Base-by-base conservation (phyloP, 2,329 filamentous ascomycete species). In the Alternaria tenuissima region DNA sequence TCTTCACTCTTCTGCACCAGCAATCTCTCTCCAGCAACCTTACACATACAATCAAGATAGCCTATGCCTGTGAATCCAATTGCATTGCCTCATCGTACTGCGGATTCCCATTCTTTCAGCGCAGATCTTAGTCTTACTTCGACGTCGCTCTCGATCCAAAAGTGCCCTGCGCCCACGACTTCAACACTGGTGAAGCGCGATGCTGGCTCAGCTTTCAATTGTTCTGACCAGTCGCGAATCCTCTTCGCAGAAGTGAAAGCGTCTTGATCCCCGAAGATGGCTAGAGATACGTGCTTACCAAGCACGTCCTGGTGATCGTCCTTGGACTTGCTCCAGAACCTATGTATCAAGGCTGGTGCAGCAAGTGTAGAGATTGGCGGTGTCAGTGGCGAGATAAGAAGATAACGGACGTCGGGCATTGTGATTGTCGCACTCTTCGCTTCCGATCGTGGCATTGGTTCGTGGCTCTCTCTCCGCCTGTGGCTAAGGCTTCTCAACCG, bases 181-280 rank as follows among this genome's bases (percentile, higher is more conserved):
- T 85, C 81, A 16, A 77, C 70, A 66, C 79, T 79, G 26, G 67
- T 65, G 60, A 86, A 84, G 9, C 61, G 56, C 14, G 60, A 61
- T 4, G 58, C 66, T 8, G 66, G 39, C 5, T 70, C 72, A 5
- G 55, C 74, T 18, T 78, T 75, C 44, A 94, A 78, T 60, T 81
- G 83, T 41, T 80, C 79, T 9, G 82, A 82, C 94, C 94, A 97
- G 1, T 82, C 79, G 11, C 86, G 84, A 67, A 94, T 81, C 75
- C 87, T 91, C 59, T 83, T 85, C 4, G 81, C 82, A 1, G 88
- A 86, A 1, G 91, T 89, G 65, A 97, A 96, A 0, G 84, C 79
- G 76, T 98, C 94, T 4, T 85, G 82, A 52, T 89, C 87, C 1
- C 94, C 94, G 71, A 89, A 96, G 0, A 96, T 78, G 0, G 87